Evolutionary conservation across 495 filamentous ascomycete species (phyloP).

Genomic region (Sphaerosporella brunnea): DNA sequence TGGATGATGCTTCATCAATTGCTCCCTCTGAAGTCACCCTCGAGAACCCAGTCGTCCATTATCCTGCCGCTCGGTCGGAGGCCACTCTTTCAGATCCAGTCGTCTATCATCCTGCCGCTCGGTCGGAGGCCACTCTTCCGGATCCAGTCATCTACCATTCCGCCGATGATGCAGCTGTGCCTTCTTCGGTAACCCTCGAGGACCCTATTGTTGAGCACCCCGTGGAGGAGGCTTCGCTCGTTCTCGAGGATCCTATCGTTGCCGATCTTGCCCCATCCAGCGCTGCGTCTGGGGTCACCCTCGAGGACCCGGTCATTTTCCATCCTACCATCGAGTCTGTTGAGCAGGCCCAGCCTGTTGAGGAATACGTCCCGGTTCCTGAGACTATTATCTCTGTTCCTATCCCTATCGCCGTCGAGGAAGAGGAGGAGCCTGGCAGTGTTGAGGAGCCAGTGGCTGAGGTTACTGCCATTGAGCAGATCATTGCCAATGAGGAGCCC

Average conservation of each 20-base stretch:
- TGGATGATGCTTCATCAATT: no score
- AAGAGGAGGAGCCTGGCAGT: not conserved
- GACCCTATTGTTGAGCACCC: not conserved
- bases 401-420: not conserved
- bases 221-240: not conserved
- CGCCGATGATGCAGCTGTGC: not conserved
- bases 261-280: no score
- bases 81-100: no score
- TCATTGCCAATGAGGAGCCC: constrained; percentile 1
- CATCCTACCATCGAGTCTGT: not conserved
- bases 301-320: not conserved
- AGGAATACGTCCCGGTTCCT: no score
- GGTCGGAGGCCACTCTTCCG: no score
- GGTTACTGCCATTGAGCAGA: not conserved
- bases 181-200: not conserved
- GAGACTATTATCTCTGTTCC: no score
- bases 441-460: not conserved
- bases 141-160: no score
- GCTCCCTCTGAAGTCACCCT: no score
- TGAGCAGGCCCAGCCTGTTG: not conserved
- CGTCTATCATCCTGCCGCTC: no score
- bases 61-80: no score
- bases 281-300: no score
- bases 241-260: not conserved
- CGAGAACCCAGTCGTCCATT: no score